Base-by-base conservation (phyloP, 306 rosid species). In the Quercus parvula region DNA sequence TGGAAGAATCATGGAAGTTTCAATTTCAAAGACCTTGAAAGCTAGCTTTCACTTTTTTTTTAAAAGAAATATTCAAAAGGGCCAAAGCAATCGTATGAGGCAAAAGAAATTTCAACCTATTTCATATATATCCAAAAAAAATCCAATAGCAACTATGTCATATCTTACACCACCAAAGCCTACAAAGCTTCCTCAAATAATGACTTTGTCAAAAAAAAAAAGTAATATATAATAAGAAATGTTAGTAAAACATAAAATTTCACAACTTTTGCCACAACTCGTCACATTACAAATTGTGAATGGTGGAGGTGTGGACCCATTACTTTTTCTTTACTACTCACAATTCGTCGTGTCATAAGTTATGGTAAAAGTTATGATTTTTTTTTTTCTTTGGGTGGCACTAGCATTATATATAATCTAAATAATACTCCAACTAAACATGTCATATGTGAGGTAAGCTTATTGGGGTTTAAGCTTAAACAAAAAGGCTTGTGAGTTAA, bases 1-100 rank as follows among this genome's bases (percentile, higher is more conserved):
- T 12, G 41, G 75, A 80, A 66, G 82, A n/a, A 59, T 61, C 81
- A 49, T 51, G 80, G 82, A 81, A 76, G 83, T 61, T 84, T 81
- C 87, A 22, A 56, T 61, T 84, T 81, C 87, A 22, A 46, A 70
- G 5, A 28, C 81, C 75, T 17, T 55, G 12, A 70, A n/a, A 78
- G 59, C 35, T 57, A 70, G 46, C 77, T 77, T 67, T 77, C 80
- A 49, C 17, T 2, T 46, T 24, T 24, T 24, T 24, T 24, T 24
- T 24, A 0, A 5, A 6, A 6, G 57, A 75, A 70, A 28, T 66
- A 22, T 31, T 18, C 19, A 38, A 8, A 8, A 41, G 46, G 12
- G 46, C 3, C 46, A 41, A 41, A 55, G 66, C 66, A 22, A 18
- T 12, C 2, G 20, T 2, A 20, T 9, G 9, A 22, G 4, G 6